phyloP scores from a whole-genome alignment of 257 asterid genomes.

The Voacanga thouarsii region DNA sequence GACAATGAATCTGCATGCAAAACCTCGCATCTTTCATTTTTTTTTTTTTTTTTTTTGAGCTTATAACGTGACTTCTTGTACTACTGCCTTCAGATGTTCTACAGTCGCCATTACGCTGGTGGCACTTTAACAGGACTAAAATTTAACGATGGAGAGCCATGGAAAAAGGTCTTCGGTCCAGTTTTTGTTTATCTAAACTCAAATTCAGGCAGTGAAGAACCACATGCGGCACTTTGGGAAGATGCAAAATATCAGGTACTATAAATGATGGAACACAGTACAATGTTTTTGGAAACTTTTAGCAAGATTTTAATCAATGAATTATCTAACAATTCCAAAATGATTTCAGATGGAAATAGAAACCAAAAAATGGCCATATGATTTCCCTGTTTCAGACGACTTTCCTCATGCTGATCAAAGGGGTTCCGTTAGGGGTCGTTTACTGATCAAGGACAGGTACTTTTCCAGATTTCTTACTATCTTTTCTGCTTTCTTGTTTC shows the following conservation, averaged over 20 bases:
- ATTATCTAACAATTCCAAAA: not conserved
- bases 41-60: not conserved
- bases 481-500: not conserved
- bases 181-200: constrained; percentile 66
- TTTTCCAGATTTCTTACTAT: not conserved
- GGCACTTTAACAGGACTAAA: constrained; percentile 41
- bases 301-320: not conserved
- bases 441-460: constrained; percentile 52
- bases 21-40: not conserved
- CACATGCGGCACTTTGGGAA: constrained; percentile 48
- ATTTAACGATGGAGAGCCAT: constrained; percentile 59
- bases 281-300: not conserved
- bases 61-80: not conserved
- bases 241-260: constrained; percentile 73
- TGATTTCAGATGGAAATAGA: constrained; percentile 35
- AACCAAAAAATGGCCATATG: constrained; percentile 75
- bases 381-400: constrained; percentile 56
- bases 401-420: constrained; percentile 47
- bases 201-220: constrained; percentile 34
- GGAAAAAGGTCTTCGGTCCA: constrained; percentile 89
- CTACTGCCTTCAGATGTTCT: constrained; percentile 39
- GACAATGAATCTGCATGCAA: too few relatives aligned
- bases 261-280: not conserved
- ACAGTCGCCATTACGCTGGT: constrained; percentile 68
- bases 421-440: constrained; percentile 55